Evolutionary conservation across 352 stramenopile species (phyloP).

Genomic region (Phytophthora vignae): DNA sequence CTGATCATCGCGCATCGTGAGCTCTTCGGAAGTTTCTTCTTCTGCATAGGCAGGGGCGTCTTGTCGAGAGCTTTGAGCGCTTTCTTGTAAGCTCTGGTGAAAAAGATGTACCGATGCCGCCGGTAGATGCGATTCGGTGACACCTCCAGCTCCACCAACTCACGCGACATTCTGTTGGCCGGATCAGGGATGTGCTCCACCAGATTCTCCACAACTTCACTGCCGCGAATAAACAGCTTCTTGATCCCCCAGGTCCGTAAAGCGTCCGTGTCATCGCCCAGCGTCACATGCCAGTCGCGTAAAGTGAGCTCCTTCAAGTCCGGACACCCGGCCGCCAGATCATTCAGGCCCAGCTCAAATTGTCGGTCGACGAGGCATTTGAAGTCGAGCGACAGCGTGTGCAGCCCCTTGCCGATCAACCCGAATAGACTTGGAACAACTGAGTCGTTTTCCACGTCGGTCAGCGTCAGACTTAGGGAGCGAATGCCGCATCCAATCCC

Average conservation of each 20-base stretch:
- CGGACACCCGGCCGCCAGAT: background rate
- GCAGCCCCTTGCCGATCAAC: background rate
- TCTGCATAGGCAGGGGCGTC: background rate
- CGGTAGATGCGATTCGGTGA: background rate
- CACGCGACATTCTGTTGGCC: background rate
- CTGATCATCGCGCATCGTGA: background rate
- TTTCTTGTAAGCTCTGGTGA: background rate
- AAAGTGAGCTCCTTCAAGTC: background rate
- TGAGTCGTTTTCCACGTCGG: background rate
- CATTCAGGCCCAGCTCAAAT: background rate
- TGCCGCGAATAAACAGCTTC: background rate
- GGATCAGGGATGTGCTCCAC: background rate
- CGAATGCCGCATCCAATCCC: background rate
- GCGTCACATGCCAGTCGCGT: background rate
- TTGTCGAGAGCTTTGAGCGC: background rate
- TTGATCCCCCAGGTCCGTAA: constrained; percentile 5
- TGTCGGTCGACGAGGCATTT: background rate
- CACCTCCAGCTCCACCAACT: background rate
- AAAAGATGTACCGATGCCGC: too few species aligned
- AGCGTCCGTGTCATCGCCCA: background rate
- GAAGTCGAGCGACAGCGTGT: background rate
- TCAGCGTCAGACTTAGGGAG: background rate
- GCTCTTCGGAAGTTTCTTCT: background rate
- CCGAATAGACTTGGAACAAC: background rate
- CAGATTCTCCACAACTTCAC: background rate